Conservation (phyloP, 2,329 filamentous ascomycete species). For the Diaporthe longicolla region DNA sequence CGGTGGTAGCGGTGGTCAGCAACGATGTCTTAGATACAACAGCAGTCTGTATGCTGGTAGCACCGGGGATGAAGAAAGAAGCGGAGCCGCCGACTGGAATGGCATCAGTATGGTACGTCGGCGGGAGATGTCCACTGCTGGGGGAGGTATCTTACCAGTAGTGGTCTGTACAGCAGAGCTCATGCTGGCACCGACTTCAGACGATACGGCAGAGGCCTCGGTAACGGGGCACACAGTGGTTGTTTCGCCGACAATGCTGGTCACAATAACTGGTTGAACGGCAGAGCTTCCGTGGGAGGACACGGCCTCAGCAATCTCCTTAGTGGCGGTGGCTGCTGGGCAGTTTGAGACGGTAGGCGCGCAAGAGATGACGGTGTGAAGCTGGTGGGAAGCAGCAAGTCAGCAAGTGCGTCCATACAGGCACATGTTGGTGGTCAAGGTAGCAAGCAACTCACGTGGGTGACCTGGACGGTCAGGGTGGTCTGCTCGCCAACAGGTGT, state of each 20-base stretch:
- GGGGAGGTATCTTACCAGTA: neutral
- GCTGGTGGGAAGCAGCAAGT: neutral
- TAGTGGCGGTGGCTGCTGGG: slow-evolving; percentile 44
- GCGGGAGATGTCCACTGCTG: neutral
- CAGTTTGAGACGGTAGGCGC: slow-evolving; percentile 50
- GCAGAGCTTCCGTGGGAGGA: slow-evolving; percentile 42
- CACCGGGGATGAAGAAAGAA: slow-evolving; percentile 39
- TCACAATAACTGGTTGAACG: slow-evolving; percentile 46
- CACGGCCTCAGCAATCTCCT: slow-evolving; percentile 32
- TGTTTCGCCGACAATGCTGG: slow-evolving; percentile 45
- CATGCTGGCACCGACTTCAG: slow-evolving; percentile 38
- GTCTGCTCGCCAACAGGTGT: slow-evolving; percentile 38
- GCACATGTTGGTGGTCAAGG: no score
- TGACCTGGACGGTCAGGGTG: slow-evolving; percentile 39
- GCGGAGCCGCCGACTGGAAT: slow-evolving; percentile 33
- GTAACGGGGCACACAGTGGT: slow-evolving; percentile 48
- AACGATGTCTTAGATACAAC: slow-evolving; percentile 1
- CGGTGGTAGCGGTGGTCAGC: slow-evolving; percentile 1
- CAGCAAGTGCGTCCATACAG: neutral
- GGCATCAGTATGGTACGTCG: neutral
- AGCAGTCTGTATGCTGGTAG: slow-evolving; percentile 20
- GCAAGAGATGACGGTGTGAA: slow-evolving; percentile 50
- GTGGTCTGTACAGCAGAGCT: slow-evolving; percentile 42
- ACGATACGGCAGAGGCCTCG: slow-evolving; percentile 37
- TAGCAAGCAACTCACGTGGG: slow-evolving; percentile 26